Percentiles rank a stretch among this genome's conserved stretches.
phyloP scores from a whole-genome alignment of 1,284 basidiomycete genomes.

The Ceratobasidium sp. region DNA sequence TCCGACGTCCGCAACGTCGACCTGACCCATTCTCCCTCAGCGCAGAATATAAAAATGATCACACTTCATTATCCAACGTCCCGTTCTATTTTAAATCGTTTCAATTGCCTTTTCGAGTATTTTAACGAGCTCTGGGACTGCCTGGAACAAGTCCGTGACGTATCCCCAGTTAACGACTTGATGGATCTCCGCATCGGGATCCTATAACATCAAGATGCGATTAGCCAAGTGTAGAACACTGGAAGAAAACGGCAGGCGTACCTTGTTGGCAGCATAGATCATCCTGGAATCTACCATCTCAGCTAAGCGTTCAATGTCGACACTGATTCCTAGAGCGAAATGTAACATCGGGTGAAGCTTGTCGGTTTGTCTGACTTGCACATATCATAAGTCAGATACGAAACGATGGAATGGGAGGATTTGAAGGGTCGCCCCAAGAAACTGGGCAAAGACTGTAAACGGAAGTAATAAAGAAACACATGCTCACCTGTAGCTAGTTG shows the following conservation, averaged over 20 bases:
- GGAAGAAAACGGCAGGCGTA: constrained; percentile 52
- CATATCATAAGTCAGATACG: not conserved
- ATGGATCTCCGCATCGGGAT: constrained; percentile 98
- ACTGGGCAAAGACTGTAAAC: not conserved
- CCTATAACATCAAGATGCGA: constrained; percentile 63
- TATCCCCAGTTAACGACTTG: constrained; percentile 97
- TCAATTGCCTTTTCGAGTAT: too few species aligned
- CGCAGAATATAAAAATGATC: too few species aligned
- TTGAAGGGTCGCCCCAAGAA: too few species aligned
- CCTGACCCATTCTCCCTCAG: too few species aligned
- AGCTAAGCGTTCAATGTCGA: constrained; percentile 98
- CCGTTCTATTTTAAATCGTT: too few species aligned
- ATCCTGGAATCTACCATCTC: constrained; percentile 99
- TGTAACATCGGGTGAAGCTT: constrained; percentile 97
- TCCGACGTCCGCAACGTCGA: too few species aligned
- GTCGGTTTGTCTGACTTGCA: constrained; percentile 94
- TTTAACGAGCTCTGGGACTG: constrained; percentile 89
- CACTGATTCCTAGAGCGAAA: constrained; percentile 96
- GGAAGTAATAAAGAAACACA: not conserved
- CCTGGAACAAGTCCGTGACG: constrained; percentile 92
- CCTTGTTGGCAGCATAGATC: constrained; percentile 99
- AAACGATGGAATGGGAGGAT: too few species aligned
- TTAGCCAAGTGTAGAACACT: not conserved
- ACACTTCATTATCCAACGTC: too few species aligned
- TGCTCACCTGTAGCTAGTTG: constrained; percentile 85